Base-by-base conservation (phyloP, 495 filamentous ascomycete genomes). In the Podospora pseudoanserina region DNA sequence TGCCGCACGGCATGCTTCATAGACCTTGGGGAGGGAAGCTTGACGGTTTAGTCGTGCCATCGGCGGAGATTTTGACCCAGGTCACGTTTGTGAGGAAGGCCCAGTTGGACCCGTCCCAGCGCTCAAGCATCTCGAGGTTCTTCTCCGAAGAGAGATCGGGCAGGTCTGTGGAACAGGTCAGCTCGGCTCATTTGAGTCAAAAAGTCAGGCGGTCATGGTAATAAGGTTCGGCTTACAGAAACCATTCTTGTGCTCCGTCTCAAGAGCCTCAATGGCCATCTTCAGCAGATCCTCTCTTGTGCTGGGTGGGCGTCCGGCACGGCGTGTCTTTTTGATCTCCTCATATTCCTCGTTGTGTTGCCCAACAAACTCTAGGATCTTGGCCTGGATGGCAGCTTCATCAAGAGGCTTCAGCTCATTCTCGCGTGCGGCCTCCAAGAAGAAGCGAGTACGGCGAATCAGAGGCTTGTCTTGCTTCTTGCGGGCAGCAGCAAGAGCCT, bases 201-300 rank as follows among this genome's bases (percentile, higher is more conserved):
- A 5, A n/a, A 62, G 27, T n/a, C 20, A 61, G 23, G 49, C 19
- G 23, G 23, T 58, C 55, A 20, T 19, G 55, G 55, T 58, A 49
- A 49, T 7, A 4, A 7, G 39, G 5, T 49, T 16, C 5, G 39
- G 78, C 85, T 73, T 18, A 88, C 87, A 92, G 73, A 96, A 96
- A 0, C 95, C 95, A 30, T 89, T 90, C 60, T 87, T 84, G 70
- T 92, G 90, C 80, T 99, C 95, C 74, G 90, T 90, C 71, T 90
- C 81, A 70, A 97, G 92, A 20, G 79, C 79, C 20, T 84, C 82
- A 60, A 90, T 88, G 60, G 87, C 86, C 72, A 93, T 88, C 69
- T 84, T 86, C 27, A 98, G 79, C 4, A 90, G 78, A 75, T 93
- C 91, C 73, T 97, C 92, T 64, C 87, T 86, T 32, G 88, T 85